Evolutionary conservation across 2,329 filamentous ascomycete genomes (phyloP).

Genomic region (Pseudomassariella vexata): DNA sequence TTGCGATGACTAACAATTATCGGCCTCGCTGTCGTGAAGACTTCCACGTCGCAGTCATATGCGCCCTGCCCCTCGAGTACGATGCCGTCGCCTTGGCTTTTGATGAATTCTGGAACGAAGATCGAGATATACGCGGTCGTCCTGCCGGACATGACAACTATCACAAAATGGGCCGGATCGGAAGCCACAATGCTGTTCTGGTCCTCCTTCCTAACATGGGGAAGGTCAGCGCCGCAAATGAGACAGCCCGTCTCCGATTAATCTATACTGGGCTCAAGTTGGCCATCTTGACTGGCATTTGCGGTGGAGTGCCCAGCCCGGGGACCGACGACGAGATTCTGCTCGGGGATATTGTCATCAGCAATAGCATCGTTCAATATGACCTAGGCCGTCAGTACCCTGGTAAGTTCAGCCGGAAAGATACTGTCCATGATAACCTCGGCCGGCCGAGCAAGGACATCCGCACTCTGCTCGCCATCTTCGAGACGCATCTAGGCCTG

Average conservation of each 20-base stretch:
- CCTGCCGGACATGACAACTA: conserved; percentile 11
- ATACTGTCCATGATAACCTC: conserved; percentile 10
- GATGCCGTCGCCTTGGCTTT: conserved; percentile 13
- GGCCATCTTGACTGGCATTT: conserved; percentile 14
- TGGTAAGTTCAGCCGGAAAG: conserved; percentile 11
- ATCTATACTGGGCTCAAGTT: conserved; percentile 12
- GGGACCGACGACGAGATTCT: conserved; percentile 10
- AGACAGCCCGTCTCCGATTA: conserved; percentile 8
- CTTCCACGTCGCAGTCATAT: conserved; percentile 20
- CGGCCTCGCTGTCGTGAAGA: too few relatives aligned
- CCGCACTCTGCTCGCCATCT: conserved; percentile 5
- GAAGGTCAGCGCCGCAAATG: conserved; percentile 10
- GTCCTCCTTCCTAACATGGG: conserved; percentile 14
- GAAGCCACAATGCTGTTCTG: conserved; percentile 16
- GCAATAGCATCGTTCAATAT: conserved; percentile 14
- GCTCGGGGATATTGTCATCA: conserved; percentile 18
- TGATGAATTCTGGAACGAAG: conserved; percentile 15
- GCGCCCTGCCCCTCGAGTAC: conserved; percentile 17
- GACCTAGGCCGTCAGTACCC: conserved; percentile 15
- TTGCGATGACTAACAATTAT: too few relatives aligned
- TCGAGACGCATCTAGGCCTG: conserved; percentile 6
- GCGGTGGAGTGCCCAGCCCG: conserved; percentile 13
- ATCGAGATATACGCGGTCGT: conserved; percentile 4
- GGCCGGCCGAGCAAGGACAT: conserved; percentile 10
- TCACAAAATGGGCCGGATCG: conserved; percentile 14